Conservation (phyloP, 176 grass and related monocot species). For the Alopecurus myosuroides region DNA sequence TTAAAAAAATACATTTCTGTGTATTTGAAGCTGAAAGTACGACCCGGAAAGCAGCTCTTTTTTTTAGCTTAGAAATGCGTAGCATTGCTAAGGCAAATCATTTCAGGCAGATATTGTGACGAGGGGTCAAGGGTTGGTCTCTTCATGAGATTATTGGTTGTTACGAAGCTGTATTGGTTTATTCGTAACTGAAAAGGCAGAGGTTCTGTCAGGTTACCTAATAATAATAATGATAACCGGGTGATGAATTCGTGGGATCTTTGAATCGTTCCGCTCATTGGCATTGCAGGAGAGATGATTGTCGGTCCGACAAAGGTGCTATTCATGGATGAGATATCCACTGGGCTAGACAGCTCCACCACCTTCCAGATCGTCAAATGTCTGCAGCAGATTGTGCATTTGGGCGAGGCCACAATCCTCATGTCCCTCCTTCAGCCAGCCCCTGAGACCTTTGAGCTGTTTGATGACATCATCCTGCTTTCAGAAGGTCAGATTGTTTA, state of each 20-base stretch:
- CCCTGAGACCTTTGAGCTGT: slow-evolving; percentile 92
- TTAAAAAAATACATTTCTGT: background rate
- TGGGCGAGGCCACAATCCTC: slow-evolving; percentile 94
- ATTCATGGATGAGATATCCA: slow-evolving; percentile 99
- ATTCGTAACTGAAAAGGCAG: background rate
- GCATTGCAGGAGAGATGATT: slow-evolving; percentile 87
- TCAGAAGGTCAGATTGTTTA: slow-evolving; percentile 99
- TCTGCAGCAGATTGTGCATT: slow-evolving; percentile 93
- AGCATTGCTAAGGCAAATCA: background rate
- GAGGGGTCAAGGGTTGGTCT: background rate
- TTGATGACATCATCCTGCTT: slow-evolving; percentile 89
- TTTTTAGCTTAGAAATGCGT: background rate
- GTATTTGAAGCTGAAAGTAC: background rate
- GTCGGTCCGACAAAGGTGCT: slow-evolving; percentile 91
- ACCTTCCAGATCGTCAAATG: slow-evolving; percentile 97
- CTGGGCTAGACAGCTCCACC: slow-evolving; percentile 91
- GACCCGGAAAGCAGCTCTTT: background rate
- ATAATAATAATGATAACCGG: background rate
- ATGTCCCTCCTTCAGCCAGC: slow-evolving; percentile 99
- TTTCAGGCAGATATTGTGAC: background rate
- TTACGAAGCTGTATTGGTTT: background rate
- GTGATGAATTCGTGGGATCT: background rate
- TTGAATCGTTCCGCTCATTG: background rate
- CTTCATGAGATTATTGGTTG: background rate
- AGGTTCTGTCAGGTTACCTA: background rate